Base-by-base conservation (phyloP, 768 basidiomycete species). In the Pholiota molesta region DNA sequence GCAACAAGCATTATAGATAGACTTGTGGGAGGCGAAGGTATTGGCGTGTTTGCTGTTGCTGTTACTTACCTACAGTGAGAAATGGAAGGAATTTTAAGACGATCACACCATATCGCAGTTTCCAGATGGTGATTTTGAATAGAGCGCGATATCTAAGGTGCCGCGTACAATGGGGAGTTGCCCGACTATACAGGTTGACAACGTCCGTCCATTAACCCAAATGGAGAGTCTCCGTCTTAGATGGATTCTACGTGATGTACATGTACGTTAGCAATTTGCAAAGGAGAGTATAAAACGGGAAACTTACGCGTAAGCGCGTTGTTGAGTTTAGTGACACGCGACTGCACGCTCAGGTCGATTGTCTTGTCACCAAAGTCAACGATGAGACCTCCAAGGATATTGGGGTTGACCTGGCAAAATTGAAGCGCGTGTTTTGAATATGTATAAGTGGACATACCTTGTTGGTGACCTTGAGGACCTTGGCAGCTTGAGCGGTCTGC, bases 341-440 rank as follows among this genome's bases (percentile, higher is more conserved):
- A 94, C 53, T 88, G 89, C 59, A 97, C 95, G 68, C 94, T 96
- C 62, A 99, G 85, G 79, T 99, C 97, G 69, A 99, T 91, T 57
- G 94, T 95, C 83, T 97, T 97, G 82, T 98, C 97, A 65, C 95
- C 97, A 72, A 99, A 95, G 79, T 99, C 97, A 53, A 99, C 90
- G 63, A 98, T 83, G 62, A 99, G 75, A 55, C 97, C 97, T 61
- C 97, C 97, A 64, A 99, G 78, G 60, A 98, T 81, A n/a, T 86
- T 79, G 47, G 95, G 88, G 81, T 98, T 95, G 71, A 98, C 91
- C 95, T 97, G 62, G 29, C 14, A 17, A 5, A 10, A 35, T 29
- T 42, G 33, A 21, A 61, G 53, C n/a, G 61, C 21, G 3, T 3
- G 17, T 16, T 16, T 37, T 26, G 42, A 29, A 16, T 54, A 9